These are phyloP conservation scores for Boehmeria nivea DNA, from an alignment of 306 rosid genomes.

Conservation along the genomic window DNA sequence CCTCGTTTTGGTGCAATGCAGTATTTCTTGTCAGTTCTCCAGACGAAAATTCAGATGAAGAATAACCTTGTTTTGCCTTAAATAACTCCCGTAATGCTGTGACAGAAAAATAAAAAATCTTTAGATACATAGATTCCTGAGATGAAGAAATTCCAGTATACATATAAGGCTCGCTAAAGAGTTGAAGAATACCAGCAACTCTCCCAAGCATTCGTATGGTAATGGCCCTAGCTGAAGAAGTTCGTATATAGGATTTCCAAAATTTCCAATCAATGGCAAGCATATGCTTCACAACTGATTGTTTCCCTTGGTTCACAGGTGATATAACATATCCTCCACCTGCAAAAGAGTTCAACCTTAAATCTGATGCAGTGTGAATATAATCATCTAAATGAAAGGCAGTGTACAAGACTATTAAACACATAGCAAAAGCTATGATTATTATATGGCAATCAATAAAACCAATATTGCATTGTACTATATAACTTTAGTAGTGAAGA, in stretches of 20 bases:
- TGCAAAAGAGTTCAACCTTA: conserved; percentile 15
- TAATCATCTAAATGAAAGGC: not conserved
- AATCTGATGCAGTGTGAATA: not conserved
- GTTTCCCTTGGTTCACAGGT: conserved; percentile 68
- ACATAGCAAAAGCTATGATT: no score
- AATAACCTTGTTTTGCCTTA: conserved; percentile 48
- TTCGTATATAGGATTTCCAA: conserved; percentile 65
- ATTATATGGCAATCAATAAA: not conserved
- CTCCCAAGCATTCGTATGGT: conserved; percentile 78
- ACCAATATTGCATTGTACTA: not conserved
- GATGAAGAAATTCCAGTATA: not conserved
- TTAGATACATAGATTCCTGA: not conserved
- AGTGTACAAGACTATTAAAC: no score
- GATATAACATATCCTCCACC: conserved; percentile 89
- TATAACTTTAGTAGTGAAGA: not conserved
- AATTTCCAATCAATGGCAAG: conserved; percentile 87
- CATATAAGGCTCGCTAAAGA: not conserved
- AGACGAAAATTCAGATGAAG: conserved; percentile 42
- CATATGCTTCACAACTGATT: conserved; percentile 80
- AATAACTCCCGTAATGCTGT: conserved; percentile 69
- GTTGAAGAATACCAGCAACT: conserved; percentile 56
- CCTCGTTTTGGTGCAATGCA: conserved; percentile 23
- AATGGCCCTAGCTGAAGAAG: conserved; percentile 49
- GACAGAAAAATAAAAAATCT: not conserved
- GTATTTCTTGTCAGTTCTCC: conserved; percentile 46